Conservation (phyloP, 768 basidiomycete genomes). For the Termitomyces sp. region DNA sequence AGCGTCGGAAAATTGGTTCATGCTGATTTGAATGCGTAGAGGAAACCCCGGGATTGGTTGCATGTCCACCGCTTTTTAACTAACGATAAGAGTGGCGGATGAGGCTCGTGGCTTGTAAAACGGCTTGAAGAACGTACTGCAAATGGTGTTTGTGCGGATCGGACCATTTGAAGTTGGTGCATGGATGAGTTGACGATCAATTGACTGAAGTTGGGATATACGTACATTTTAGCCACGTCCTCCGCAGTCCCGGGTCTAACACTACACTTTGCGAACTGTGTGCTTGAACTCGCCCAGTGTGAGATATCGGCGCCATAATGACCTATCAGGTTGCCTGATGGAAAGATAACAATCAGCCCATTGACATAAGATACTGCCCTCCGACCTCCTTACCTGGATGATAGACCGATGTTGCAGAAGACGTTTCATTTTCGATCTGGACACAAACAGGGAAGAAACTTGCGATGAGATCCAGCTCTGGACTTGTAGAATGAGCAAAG, state of each 20-base stretch:
- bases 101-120: background rate
- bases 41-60: conserved; percentile 49
- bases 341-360: background rate
- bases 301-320: conserved; percentile 36
- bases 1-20: conserved; percentile 43
- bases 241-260: conserved; percentile 52
- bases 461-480: background rate
- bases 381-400: conserved; percentile 36
- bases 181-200: background rate
- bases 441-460: conserved; percentile 23
- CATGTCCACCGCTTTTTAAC: conserved; percentile 64
- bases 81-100: conserved; percentile 13
- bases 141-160: conserved; percentile 40
- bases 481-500: background rate
- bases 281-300: conserved; percentile 50
- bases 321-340: conserved; percentile 14
- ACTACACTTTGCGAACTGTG: conserved; percentile 40
- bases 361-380: background rate
- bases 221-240: conserved; percentile 47
- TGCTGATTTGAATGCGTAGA: conserved; percentile 61
- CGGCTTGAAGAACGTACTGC: conserved; percentile 34
- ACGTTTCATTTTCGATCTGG: conserved; percentile 31
- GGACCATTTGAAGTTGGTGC: conserved; percentile 42
- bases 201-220: conserved; percentile 18
- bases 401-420: conserved; percentile 40